Evolutionary conservation across 257 asterid species (phyloP).

Genomic region (Primulina tabacum): DNA sequence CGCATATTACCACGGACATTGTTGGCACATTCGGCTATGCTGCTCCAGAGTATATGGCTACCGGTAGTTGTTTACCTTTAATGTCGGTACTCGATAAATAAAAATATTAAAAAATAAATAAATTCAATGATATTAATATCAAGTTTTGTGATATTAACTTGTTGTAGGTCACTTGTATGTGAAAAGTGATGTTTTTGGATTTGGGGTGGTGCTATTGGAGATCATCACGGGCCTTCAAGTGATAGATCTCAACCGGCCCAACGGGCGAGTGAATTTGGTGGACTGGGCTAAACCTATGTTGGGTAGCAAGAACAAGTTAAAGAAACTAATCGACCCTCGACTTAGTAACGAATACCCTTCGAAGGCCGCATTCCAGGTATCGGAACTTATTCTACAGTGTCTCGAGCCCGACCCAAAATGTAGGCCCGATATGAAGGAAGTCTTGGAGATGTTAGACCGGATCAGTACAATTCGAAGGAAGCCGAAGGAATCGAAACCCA

Average conservation of each 20-base stretch:
- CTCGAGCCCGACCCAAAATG: slow-evolving; percentile 63
- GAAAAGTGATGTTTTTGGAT: slow-evolving; percentile 82
- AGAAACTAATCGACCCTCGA: slow-evolving; percentile 62
- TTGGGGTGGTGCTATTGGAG: slow-evolving; percentile 75
- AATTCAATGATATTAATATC: background rate
- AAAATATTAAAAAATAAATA: background rate
- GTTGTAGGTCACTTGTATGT: slow-evolving; percentile 75
- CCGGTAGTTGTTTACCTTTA: slow-evolving; percentile 37
- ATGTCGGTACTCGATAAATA: no score
- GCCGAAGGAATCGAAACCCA: slow-evolving; percentile 28
- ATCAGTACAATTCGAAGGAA: slow-evolving; percentile 31
- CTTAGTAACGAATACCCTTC: slow-evolving; percentile 58
- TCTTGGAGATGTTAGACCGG: slow-evolving; percentile 39
- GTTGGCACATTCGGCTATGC: slow-evolving; percentile 89
- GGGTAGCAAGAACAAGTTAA: slow-evolving; percentile 51
- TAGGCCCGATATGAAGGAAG: slow-evolving; percentile 63
- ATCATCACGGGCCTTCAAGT: slow-evolving; percentile 64
- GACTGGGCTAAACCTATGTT: slow-evolving; percentile 82
- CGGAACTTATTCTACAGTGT: slow-evolving; percentile 47
- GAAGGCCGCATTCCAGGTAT: slow-evolving; percentile 38
- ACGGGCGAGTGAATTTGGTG: slow-evolving; percentile 45
- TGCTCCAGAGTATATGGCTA: slow-evolving; percentile 86
- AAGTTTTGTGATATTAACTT: background rate
- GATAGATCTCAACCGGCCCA: slow-evolving; percentile 59
- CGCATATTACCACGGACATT: slow-evolving; percentile 68